Conservation (phyloP, 23 red algal species). For the Gracilaria caudata region DNA sequence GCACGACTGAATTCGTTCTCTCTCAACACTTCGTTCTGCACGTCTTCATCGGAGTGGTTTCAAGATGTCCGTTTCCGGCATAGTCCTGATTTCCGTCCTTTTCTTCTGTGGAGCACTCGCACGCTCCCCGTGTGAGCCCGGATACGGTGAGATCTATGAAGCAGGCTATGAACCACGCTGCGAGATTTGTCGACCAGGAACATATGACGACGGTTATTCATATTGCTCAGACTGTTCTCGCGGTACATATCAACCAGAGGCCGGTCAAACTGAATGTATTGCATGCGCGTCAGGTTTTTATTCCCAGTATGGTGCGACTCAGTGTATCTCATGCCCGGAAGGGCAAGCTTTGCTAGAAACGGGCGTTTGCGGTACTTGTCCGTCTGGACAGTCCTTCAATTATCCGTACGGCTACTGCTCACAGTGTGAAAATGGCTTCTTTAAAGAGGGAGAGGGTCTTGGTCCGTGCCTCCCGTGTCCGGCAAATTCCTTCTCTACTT, state of each 20-base stretch:
- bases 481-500: background rate
- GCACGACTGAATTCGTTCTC: too few relatives aligned
- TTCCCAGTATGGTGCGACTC: background rate
- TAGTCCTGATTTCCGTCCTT: too few relatives aligned
- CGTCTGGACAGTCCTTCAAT: background rate
- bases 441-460: background rate
- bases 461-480: background rate
- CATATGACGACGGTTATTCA: background rate
- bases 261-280: slow-evolving; percentile 3
- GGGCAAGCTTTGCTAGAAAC: background rate
- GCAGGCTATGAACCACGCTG: too few relatives aligned
- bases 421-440: slow-evolving; percentile 5
- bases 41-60: too few relatives aligned
- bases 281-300: background rate
- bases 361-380: background rate
- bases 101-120: too few relatives aligned
- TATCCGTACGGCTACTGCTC: background rate
- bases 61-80: too few relatives aligned
- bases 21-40: too few relatives aligned
- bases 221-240: background rate
- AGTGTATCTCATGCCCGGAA: background rate
- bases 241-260: background rate
- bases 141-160: too few relatives aligned
- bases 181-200: background rate
- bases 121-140: too few relatives aligned